Evolutionary conservation across 805 yeast species (phyloP).

Genomic region (Ascoidea rubescens): DNA sequence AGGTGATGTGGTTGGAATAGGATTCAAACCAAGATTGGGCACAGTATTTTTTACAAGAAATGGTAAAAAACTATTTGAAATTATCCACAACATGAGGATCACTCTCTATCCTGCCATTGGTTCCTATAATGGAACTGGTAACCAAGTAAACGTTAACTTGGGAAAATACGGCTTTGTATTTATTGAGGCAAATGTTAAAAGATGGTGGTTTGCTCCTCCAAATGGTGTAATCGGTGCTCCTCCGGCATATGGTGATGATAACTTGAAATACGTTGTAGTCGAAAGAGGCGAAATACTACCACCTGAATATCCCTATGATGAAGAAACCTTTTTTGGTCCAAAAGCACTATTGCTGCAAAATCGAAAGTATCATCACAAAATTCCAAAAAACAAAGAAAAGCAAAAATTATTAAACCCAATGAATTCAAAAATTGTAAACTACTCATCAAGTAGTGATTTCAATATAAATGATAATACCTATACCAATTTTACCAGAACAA

Average conservation of each 20-base stretch:
- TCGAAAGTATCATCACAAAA: no score
- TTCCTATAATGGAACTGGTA: constrained; percentile 51
- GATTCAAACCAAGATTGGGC: constrained; percentile 71
- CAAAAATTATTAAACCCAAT: background rate
- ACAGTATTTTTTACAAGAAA: constrained; percentile 88
- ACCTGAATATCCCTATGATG: constrained; percentile 30
- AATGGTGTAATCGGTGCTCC: constrained; percentile 26
- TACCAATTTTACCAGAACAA: background rate
- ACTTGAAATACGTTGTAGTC: constrained; percentile 18
- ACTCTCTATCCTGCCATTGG: constrained; percentile 78
- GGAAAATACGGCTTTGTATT: constrained; percentile 86
- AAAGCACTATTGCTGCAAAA: background rate
- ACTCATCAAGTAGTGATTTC: background rate
- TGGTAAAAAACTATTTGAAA: constrained; percentile 76
- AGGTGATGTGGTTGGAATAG: constrained; percentile 91
- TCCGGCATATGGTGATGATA: constrained; percentile 20
- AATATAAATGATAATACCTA: background rate
- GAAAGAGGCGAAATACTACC: constrained; percentile 31
- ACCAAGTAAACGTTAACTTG: constrained; percentile 74
- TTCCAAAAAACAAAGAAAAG: background rate
- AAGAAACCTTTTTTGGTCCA: constrained; percentile 28
- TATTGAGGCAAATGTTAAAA: constrained; percentile 85
- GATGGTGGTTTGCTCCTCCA: constrained; percentile 69
- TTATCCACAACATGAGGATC: constrained; percentile 50
- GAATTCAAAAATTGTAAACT: background rate